A percentile compares a stretch with the other conserved stretches of the same genome.
Conservation (phyloP, 306 rosid species). For the Cercis canadensis region DNA sequence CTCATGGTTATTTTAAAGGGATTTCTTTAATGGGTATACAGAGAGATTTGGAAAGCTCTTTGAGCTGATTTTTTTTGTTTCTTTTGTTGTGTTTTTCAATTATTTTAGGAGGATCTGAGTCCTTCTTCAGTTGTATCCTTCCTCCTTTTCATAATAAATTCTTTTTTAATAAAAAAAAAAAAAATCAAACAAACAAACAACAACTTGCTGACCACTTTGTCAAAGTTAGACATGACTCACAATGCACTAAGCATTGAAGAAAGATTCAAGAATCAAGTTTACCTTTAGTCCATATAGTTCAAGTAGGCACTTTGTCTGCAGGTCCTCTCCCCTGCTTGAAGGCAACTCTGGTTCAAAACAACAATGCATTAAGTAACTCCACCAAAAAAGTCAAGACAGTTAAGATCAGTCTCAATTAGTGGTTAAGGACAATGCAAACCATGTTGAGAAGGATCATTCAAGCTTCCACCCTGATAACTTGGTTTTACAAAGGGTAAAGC, state of each 20-base stretch:
- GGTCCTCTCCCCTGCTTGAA: constrained; percentile 91
- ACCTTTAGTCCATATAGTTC: constrained; percentile 98
- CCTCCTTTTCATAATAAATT: too few species aligned
- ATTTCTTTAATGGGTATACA: too few species aligned
- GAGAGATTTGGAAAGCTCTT: too few species aligned
- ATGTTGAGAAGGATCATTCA: constrained; percentile 31
- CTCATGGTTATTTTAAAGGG: too few species aligned
- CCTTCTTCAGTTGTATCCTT: too few species aligned
- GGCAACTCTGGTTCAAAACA: constrained; percentile 81
- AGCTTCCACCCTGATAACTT: constrained; percentile 24
- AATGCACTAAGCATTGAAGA: constrained; percentile 26
- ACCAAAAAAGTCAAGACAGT: constrained; percentile 20
- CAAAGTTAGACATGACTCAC: constrained; percentile 27
- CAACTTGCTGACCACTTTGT: neutral
- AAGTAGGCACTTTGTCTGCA: constrained; percentile 93
- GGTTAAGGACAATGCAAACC: neutral
- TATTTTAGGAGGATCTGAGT: too few species aligned
- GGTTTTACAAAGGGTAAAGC: constrained; percentile 15
- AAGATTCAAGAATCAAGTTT: constrained; percentile 48
- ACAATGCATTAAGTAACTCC: constrained; percentile 34
- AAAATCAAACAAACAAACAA: too few species aligned
- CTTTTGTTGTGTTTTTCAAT: too few species aligned
- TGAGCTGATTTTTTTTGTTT: too few species aligned
- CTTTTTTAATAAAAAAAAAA: too few species aligned
- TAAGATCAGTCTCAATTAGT: constrained; percentile 17